Conservation (phyloP, 306 rosid species). For the Senna siamea region DNA sequence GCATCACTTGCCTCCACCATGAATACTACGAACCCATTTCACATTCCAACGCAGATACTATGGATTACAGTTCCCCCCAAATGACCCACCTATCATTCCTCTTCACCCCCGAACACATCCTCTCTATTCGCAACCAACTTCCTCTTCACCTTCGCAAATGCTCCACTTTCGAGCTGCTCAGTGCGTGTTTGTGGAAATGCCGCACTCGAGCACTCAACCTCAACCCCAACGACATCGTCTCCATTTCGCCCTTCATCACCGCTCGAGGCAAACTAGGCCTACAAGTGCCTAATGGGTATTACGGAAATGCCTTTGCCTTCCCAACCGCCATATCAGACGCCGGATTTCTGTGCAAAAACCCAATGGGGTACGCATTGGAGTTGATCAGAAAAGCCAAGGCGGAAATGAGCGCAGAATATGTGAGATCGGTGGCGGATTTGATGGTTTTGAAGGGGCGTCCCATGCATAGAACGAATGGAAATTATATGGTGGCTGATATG, state of each 20-base stretch:
- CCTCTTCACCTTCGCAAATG: background rate
- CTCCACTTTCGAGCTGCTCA: conserved; percentile 25
- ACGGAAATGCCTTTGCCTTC: conserved; percentile 38
- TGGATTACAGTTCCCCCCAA: background rate
- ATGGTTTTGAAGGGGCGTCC: conserved; percentile 35
- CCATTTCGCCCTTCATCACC: conserved; percentile 27
- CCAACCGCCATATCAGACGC: conserved; percentile 20
- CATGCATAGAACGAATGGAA: background rate
- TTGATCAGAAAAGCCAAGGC: conserved; percentile 23
- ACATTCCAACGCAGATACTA: background rate
- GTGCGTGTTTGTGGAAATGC: conserved; percentile 38
- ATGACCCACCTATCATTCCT: conserved; percentile 27
- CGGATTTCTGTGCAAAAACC: conserved; percentile 14
- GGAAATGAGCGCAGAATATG: conserved; percentile 22
- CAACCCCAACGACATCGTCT: conserved; percentile 21
- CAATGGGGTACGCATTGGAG: conserved; percentile 34
- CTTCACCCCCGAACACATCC: conserved; percentile 32
- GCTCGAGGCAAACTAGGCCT: conserved; percentile 17
- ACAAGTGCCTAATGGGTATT: conserved; percentile 32
- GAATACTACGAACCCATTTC: conserved; percentile 16
- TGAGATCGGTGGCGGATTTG: conserved; percentile 29
- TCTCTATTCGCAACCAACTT: background rate
- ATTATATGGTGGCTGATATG: conserved; percentile 24
- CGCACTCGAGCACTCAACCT: conserved; percentile 30
- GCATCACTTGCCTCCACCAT: conserved; percentile 15